Evolutionary conservation across 345 rosid genomes (phyloP).

Genomic region (Aquilaria sinensis): DNA sequence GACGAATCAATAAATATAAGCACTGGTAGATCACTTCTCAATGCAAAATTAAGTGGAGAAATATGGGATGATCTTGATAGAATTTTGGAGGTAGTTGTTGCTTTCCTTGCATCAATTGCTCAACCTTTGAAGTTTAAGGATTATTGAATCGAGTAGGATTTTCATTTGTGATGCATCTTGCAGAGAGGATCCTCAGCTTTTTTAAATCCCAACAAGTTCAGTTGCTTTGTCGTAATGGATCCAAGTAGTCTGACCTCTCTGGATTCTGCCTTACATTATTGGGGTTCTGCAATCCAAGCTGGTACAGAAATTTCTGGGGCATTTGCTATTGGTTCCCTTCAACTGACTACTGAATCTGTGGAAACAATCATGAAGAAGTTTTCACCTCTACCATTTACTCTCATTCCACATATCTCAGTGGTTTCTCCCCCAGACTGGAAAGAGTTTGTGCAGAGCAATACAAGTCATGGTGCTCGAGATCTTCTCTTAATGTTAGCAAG

Average conservation of each 20-base stretch:
- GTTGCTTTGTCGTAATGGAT: slow-evolving; percentile 70
- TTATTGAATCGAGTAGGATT: slow-evolving; percentile 3
- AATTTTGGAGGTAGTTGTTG: slow-evolving; percentile 53
- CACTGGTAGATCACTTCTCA: slow-evolving; percentile 36
- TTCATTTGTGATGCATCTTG: slow-evolving; percentile 18
- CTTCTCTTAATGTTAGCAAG: slow-evolving; percentile 38
- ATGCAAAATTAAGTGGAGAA: slow-evolving; percentile 48
- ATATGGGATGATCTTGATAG: slow-evolving; percentile 71
- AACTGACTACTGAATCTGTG: slow-evolving; percentile 14
- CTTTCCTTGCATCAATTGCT: slow-evolving; percentile 1
- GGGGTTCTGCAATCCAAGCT: slow-evolving; percentile 88
- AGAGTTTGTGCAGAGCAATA: slow-evolving; percentile 30
- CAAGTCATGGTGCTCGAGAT: slow-evolving; percentile 34
- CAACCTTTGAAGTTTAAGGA: neutral
- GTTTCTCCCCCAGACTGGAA: slow-evolving; percentile 48
- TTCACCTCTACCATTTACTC: slow-evolving; percentile 56
- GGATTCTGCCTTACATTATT: slow-evolving; percentile 61
- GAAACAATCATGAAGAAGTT: slow-evolving; percentile 40
- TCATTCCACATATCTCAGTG: slow-evolving; percentile 38
- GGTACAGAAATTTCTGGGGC: slow-evolving; percentile 74
- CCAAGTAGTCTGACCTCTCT: slow-evolving; percentile 49
- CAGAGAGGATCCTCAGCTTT: slow-evolving; percentile 60
- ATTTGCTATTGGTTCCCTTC: slow-evolving; percentile 29
- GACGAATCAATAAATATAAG: slow-evolving; percentile 62
- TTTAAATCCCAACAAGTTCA: slow-evolving; percentile 37